Conservation (phyloP, 202 grass and related monocot genomes). For the Zizania palustris region DNA sequence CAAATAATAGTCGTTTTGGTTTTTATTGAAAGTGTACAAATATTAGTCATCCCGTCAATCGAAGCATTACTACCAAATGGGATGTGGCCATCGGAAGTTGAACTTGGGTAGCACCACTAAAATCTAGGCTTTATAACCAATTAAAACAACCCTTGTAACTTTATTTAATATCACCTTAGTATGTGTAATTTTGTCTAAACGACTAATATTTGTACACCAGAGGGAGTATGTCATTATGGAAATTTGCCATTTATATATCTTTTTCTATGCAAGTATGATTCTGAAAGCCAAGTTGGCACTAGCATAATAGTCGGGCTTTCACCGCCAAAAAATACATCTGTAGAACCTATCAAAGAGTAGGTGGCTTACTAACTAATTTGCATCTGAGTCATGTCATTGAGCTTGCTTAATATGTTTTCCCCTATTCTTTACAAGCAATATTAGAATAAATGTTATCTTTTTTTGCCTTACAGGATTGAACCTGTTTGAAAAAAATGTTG, state of each 20-base stretch:
- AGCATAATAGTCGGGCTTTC: conserved; percentile 31
- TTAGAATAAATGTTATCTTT: conserved; percentile 28
- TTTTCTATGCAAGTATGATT: conserved; percentile 41
- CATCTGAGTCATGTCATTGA: conserved; percentile 13
- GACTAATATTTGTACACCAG: too few relatives aligned
- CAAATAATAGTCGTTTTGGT: too few relatives aligned
- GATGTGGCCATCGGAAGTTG: too few relatives aligned
- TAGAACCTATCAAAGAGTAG: conserved; percentile 43
- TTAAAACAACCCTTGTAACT: too few relatives aligned
- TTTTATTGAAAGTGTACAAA: too few relatives aligned
- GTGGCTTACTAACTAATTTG: conserved; percentile 38
- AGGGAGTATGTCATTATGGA: conserved; percentile 19
- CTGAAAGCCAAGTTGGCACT: conserved; percentile 33
- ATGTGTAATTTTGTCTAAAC: too few relatives aligned
- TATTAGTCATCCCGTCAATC: too few relatives aligned
- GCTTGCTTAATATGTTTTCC: conserved; percentile 20
- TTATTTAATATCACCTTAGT: too few relatives aligned
- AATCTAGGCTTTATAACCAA: too few relatives aligned
- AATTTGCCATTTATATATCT: conserved; percentile 21
- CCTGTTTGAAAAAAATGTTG: conserved; percentile 5
- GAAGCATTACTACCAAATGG: too few relatives aligned
- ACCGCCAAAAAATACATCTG: conserved; percentile 32
- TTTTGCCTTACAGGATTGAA: conserved; percentile 11
- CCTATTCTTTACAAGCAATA: conserved; percentile 17
- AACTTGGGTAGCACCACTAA: too few relatives aligned